Evolutionary conservation across 768 basidiomycete genomes (phyloP).

Genomic region (Mycena rebaudengoi): DNA sequence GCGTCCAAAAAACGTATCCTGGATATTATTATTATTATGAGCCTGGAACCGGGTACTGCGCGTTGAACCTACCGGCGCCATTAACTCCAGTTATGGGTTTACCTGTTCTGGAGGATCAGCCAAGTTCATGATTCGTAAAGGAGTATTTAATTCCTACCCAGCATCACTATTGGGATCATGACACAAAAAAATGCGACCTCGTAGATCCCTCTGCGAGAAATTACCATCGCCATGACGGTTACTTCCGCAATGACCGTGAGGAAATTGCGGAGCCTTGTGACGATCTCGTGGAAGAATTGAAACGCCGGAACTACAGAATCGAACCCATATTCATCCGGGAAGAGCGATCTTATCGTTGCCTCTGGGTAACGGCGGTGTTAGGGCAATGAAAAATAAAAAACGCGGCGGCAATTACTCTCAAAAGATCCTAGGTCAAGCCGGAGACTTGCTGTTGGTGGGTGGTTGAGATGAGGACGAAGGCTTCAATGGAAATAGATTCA

Average conservation of each 20-base stretch:
- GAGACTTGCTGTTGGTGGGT: constrained; percentile 33
- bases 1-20: constrained; percentile 31
- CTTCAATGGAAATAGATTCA: background rate
- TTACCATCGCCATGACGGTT: constrained; percentile 15
- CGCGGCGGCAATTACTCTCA: constrained; percentile 22
- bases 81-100: constrained; percentile 45
- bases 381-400: background rate
- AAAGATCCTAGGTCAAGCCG: constrained; percentile 27
- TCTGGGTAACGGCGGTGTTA: constrained; percentile 9
- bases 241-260: constrained; percentile 16
- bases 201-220: constrained; percentile 19
- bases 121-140: too few species aligned
- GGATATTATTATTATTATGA: background rate
- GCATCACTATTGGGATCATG: constrained; percentile 38
- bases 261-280: constrained; percentile 15
- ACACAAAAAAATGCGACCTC: constrained; percentile 39
- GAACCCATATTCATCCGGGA: constrained; percentile 12
- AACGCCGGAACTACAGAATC: constrained; percentile 12
- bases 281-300: constrained; percentile 20
- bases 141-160: too few species aligned
- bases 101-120: too few species aligned
- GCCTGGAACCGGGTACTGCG: constrained; percentile 52
- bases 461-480: too few species aligned
- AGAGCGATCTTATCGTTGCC: constrained; percentile 14
- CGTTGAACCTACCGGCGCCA: constrained; percentile 39